Conservation (phyloP, 202 grass and related monocot genomes). For the Digitaria exilis region DNA sequence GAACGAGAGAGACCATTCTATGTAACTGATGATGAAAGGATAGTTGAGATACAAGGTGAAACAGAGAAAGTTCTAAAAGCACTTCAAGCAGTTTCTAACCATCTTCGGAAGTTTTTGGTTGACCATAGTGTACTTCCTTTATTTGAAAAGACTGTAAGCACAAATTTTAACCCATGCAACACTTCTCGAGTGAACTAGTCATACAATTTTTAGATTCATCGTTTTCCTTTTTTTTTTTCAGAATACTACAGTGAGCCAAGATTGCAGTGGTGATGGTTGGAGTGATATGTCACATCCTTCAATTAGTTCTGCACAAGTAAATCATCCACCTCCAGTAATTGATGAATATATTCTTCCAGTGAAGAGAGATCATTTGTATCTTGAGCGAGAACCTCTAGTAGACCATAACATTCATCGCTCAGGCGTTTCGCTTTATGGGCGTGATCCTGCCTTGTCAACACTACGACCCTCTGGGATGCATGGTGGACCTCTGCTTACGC, state of each 20-base stretch:
- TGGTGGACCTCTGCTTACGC: constrained; percentile 67
- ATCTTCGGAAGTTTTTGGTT: constrained; percentile 98
- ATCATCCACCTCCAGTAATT: constrained; percentile 54
- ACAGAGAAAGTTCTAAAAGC: constrained; percentile 85
- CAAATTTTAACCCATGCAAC: constrained; percentile 24
- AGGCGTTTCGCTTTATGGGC: constrained; percentile 83
- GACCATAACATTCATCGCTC: constrained; percentile 66
- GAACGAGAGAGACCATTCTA: constrained; percentile 77
- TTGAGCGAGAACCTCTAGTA: constrained; percentile 66
- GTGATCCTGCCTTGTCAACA: constrained; percentile 78
- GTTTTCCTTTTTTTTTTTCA: background rate
- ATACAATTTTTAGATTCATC: constrained; percentile 16
- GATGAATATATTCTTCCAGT: constrained; percentile 65
- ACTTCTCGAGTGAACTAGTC: background rate
- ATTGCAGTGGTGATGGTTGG: constrained; percentile 50
- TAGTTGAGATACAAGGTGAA: constrained; percentile 98
- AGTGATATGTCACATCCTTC: constrained; percentile 51
- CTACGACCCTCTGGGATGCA: constrained; percentile 66
- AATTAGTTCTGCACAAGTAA: constrained; percentile 44
- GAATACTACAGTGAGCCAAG: constrained; percentile 52
- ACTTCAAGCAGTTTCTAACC: constrained; percentile 75
- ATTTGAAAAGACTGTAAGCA: constrained; percentile 91
- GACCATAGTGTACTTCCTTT: constrained; percentile 95
- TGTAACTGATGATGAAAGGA: constrained; percentile 84
- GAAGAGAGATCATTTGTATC: constrained; percentile 65